Evolutionary conservation across 257 asterid species (phyloP), one percentile per base, ranked within the genome.

Genomic region (Scutellaria minor): DNA sequence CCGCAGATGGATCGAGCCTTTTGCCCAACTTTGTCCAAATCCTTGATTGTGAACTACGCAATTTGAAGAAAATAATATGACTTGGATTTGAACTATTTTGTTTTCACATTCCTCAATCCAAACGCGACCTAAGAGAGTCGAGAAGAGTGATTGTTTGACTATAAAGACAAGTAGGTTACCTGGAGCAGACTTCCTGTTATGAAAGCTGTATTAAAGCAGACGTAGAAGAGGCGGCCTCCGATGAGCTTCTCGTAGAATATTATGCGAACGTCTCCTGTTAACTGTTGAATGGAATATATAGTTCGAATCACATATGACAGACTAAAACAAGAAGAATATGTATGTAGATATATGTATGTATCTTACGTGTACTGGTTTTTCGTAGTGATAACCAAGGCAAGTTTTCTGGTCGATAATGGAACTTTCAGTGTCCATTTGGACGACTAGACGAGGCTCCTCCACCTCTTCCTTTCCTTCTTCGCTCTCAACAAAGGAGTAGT

Each of bases 371-470:
- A 86, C 56, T 35, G 96, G 96, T 54, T 77, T 85, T 13, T 91
- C 97, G 18, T 78, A 89, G 39, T 64, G 77, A 78, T 73, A 77
- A 46, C 92, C 93, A 5, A 91, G 93, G 67, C 97, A 91, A 22
- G 82, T 87, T 74, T 91, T 87, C 74, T 87, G 74, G 82, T 87
- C 85, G 31, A 85, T 84, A 27, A 86, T 79, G 57, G 95, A 81
- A 53, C 91, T 85, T 72, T 91, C 96, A 0, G 95, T 91, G 74
- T 91, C 97, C 97, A 91, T 91, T 76, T 89, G 97, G 48, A 83
- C 88, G 1, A 91, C 90, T 80, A 89, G 71, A 64, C 55, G 96
- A 24, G 88, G 93, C 80, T 84, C 90, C 13, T 46, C 81, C 14
- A 22, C 61, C 37, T 78, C 68, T 59, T 54, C 70, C 78, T 80